Evolutionary conservation across 371 early-diverging fungal species (phyloP), one percentile per base, ranked within the genome.

Genomic region (Rhizopus delemar): DNA sequence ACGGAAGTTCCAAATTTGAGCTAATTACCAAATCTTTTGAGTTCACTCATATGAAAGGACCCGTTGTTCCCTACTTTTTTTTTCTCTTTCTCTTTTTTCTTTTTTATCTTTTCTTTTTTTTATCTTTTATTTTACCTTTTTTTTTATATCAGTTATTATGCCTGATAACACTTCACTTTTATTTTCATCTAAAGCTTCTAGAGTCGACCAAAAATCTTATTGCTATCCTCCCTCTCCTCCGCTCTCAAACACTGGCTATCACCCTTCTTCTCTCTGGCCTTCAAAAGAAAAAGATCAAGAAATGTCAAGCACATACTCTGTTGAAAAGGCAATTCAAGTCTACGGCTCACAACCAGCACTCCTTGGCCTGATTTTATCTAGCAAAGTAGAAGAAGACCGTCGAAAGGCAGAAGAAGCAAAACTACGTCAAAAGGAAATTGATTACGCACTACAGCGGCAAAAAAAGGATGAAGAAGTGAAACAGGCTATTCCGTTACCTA

Each of bases 331-430:
- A 15, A 52, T 82, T 31, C 71, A 73, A 8, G 70, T 66, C 13
- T 82, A 77, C 38, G 59, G 69, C 13, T 51, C 63, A 6, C 77
- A 80, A 45, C 83, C 83, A 7, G 83, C 78, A 31, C 73, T 82
- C 45, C 62, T 82, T 7, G 75, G 77, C 45, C 50, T 82, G 31
- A 80, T 82, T 45, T 66, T 82, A 29, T 69, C 75, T 8, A 78
- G 79, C 51, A 82, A 82, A 69, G 78, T 80, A 8, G 81, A 82
- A 63, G 82, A 82, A 51, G 82, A 82, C 51, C 71, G 77, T 36
- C 70, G 82, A 51, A 65, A 69, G 66, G 79, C 80, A 5, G 82
- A 82, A 55, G 82, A 82, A 68, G 80, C 82, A 0, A 74, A 75
- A 46, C 59, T 80, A 52, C 71, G 77, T 51, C 58, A 71, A 62